Evolutionary conservation across 805 yeast species (phyloP).

Genomic region (Kodamaea sagamina): DNA sequence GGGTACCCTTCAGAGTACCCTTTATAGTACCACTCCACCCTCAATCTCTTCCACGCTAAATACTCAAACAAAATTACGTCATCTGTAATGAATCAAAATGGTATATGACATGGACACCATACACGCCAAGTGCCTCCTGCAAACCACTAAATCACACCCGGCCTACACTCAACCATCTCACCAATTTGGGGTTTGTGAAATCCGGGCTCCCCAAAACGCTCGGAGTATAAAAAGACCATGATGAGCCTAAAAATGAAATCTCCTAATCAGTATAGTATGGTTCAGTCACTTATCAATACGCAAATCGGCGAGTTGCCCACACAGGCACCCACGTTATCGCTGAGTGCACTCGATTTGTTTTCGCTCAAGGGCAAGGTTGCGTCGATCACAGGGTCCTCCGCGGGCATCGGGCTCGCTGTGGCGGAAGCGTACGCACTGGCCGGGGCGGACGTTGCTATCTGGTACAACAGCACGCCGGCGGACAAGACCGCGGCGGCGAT

Average conservation of each 20-base stretch:
- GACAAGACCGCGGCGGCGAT: constrained; percentile 57
- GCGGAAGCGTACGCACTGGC: constrained; percentile 86
- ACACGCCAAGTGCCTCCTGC: too few species aligned
- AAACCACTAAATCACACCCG: too few species aligned
- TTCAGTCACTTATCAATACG: constrained; percentile 8
- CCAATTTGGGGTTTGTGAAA: too few species aligned
- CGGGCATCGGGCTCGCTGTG: constrained; percentile 80
- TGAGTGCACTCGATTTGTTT: constrained; percentile 64
- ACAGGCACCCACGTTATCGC: constrained; percentile 52
- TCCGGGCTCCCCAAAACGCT: not conserved
- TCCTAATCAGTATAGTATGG: constrained; percentile 1
- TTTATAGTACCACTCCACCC: too few species aligned
- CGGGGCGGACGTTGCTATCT: constrained; percentile 78
- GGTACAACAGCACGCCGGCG: constrained; percentile 63
- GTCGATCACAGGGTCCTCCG: constrained; percentile 80
- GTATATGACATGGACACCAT: too few species aligned
- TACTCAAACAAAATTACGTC: too few species aligned
- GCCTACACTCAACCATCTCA: too few species aligned
- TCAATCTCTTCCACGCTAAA: too few species aligned
- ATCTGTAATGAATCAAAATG: too few species aligned
- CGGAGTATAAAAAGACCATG: constrained; percentile 1
- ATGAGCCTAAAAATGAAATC: not conserved
- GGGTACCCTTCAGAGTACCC: too few species aligned
- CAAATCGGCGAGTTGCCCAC: constrained; percentile 37
- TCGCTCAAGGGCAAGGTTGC: constrained; percentile 82